phyloP scores from a whole-genome alignment of 306 rosid genomes.

The Citrullus mucosospermus region DNA sequence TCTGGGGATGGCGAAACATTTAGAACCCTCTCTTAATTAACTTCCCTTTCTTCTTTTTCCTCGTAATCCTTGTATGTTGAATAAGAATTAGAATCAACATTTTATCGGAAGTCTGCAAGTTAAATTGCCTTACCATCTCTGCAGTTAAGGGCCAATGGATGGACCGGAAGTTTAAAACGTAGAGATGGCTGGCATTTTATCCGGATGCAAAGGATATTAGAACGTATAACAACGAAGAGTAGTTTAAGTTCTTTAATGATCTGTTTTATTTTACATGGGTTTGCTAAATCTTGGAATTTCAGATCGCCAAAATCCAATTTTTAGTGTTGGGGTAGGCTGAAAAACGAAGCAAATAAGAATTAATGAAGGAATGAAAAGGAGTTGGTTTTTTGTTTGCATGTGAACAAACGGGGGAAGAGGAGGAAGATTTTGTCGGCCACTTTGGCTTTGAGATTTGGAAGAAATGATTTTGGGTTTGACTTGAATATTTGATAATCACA shows the following conservation, averaged over 20 bases:
- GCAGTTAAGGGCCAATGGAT: neutral
- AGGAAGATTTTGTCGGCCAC: conserved; percentile 9
- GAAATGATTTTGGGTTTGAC: conserved; percentile 4
- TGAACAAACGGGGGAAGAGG: neutral
- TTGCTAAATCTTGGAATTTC: neutral
- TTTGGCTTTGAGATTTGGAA: neutral
- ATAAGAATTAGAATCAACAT: conserved; percentile 11
- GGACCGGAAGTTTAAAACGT: neutral
- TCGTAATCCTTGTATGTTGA: conserved; percentile 10
- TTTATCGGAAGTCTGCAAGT: neutral
- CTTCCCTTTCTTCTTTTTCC: neutral
- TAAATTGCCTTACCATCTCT: conserved; percentile 16
- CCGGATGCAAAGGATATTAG: neutral
- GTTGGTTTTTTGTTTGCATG: conserved; percentile 2
- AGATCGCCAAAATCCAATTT: neutral
- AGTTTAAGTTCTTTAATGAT: neutral
- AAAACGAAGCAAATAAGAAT: neutral
- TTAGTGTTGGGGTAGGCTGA: neutral
- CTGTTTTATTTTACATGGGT: neutral
- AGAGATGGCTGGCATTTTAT: conserved; percentile 18
- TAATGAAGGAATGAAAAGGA: neutral
- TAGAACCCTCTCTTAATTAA: neutral
- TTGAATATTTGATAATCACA: neutral
- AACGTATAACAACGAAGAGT: neutral
- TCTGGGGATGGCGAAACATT: neutral